Evolutionary conservation across 2,329 filamentous ascomycete genomes (phyloP), one percentile per base, ranked within the genome.

Genomic region (Cordyceps cicadae): DNA sequence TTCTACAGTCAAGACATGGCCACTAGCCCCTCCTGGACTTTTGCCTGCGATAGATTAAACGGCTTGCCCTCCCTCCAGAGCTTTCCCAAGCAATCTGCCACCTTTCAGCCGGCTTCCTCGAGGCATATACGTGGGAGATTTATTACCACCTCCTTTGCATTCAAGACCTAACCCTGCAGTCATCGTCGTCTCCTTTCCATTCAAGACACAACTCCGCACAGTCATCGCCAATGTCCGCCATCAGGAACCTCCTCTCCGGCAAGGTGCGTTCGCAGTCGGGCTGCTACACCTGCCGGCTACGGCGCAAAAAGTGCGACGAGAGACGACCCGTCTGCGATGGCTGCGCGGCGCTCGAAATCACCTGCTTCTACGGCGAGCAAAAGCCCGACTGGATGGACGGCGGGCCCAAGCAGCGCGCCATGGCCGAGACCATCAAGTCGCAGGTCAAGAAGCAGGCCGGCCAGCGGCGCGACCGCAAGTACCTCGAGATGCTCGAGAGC

Each of bases 291-390:
- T 86, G 84, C 66, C 78, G 82, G 24, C 74, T 85, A 12, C 79
- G 84, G 21, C 81, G 81, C 65, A 87, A 86, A 67, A 85, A 84
- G 66, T 87, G 84, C 66, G 81, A 85, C 63, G 80, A 84, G 67
- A 72, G 66, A 26, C 76, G 74, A 2, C 82, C 83, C 12, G 67
- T 76, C 11, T 87, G 84, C 69, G 72, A 76, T 6, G 72, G 68
- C 41, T 87, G 83, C 70, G 68, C 70, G 15, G 68, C 72, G 1
- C 77, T 87, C n/a, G 75, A 80, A 54, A 85, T 86, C 61, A 77
- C 76, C 19, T 87, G 84, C 67, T 69, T 81, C 62, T 84, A 79
- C 65, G 71, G 73, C 62, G 74, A 79, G 2, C 70, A 73, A 26
- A 85, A 81, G 68, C 81, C 82, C 15, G 78, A 78, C 5, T 84